phyloP scores from a whole-genome alignment of 2,329 filamentous ascomycete species.

The Pseudocercospora ulei region DNA sequence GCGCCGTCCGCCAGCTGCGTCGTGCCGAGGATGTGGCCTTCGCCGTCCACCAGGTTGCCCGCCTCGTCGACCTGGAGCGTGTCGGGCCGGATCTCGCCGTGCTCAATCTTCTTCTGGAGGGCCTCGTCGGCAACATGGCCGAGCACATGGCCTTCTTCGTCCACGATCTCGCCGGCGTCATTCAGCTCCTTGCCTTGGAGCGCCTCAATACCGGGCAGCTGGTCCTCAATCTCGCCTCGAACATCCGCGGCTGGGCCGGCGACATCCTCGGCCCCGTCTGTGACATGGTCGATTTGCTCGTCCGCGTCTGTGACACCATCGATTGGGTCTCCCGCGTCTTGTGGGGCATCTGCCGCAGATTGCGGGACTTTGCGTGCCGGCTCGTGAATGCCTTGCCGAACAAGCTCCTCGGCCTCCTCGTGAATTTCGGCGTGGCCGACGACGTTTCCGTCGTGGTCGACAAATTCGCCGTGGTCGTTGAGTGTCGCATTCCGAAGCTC shows the following conservation, averaged over 20 bases:
- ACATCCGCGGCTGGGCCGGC: constrained; percentile 29
- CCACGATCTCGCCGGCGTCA: constrained; percentile 43
- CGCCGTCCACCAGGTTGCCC: constrained; percentile 44
- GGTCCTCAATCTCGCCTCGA: constrained; percentile 38
- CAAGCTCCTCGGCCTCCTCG: constrained; percentile 37
- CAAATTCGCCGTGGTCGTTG: constrained; percentile 47
- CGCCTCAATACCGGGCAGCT: constrained; percentile 45
- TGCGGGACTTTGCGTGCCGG: constrained; percentile 38
- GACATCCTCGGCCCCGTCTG: constrained; percentile 29
- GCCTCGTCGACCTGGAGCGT: constrained; percentile 45
- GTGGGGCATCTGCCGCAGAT: constrained; percentile 36
- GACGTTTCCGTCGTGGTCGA: constrained; percentile 48
- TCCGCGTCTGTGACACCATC: constrained; percentile 35
- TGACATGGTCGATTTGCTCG: constrained; percentile 27
- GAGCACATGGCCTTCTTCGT: constrained; percentile 44
- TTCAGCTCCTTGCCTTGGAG: constrained; percentile 46
- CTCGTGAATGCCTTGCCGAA: constrained; percentile 41
- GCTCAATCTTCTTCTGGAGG: constrained; percentile 34
- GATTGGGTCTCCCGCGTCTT: no score
- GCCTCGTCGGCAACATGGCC: constrained; percentile 43
- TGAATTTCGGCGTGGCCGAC: constrained; percentile 46
- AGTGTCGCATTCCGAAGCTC: constrained; percentile 43
- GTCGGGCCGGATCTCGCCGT: constrained; percentile 38
- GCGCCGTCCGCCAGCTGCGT: constrained; percentile 45
- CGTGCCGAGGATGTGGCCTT: constrained; percentile 44